A percentile compares a stretch with the other conserved stretches of the same genome.
Evolutionary conservation across 169 alveolate genomes (phyloP).

Genomic region (Plasmodium cynomolgi): DNA sequence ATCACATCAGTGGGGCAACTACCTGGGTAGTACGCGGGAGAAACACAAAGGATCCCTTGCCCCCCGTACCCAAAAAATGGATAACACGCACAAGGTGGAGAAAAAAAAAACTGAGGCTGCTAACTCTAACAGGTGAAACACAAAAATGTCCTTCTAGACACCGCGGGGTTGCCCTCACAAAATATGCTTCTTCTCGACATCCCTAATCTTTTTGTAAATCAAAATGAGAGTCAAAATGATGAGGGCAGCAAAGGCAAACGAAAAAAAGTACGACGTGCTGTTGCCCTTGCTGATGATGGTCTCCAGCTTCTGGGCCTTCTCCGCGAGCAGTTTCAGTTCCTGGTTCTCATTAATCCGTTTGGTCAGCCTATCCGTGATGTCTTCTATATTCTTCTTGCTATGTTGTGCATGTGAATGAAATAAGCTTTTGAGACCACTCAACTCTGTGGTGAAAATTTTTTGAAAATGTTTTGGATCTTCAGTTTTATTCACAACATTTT

Average conservation of each 20-base stretch:
- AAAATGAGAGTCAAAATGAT: conserved; percentile 22
- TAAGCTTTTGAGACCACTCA: conserved; percentile 54
- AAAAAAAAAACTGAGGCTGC: too few relatives aligned
- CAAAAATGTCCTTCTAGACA: background rate
- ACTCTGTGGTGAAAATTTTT: conserved; percentile 53
- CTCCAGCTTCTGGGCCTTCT: conserved; percentile 60
- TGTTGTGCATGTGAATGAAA: conserved; percentile 71
- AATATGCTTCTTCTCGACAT: conserved; percentile 69
- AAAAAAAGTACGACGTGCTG: conserved; percentile 20
- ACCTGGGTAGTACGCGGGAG: background rate
- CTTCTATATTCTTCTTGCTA: conserved; percentile 61
- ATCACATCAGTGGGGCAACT: background rate
- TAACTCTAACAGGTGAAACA: background rate
- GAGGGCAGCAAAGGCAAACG: conserved; percentile 26
- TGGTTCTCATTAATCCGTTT: conserved; percentile 29
- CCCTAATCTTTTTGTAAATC: conserved; percentile 68
- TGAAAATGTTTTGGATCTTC: conserved; percentile 58
- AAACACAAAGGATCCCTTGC: too few relatives aligned
- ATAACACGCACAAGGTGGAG: too few relatives aligned
- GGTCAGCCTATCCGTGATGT: conserved; percentile 38
- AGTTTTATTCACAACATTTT: background rate
- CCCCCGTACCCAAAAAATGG: too few relatives aligned
- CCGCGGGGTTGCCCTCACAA: background rate
- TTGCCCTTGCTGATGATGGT: conserved; percentile 60
- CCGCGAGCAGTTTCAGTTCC: conserved; percentile 59